Base-by-base conservation (phyloP, 2,329 filamentous ascomycete genomes). In the Graphium sp. region DNA sequence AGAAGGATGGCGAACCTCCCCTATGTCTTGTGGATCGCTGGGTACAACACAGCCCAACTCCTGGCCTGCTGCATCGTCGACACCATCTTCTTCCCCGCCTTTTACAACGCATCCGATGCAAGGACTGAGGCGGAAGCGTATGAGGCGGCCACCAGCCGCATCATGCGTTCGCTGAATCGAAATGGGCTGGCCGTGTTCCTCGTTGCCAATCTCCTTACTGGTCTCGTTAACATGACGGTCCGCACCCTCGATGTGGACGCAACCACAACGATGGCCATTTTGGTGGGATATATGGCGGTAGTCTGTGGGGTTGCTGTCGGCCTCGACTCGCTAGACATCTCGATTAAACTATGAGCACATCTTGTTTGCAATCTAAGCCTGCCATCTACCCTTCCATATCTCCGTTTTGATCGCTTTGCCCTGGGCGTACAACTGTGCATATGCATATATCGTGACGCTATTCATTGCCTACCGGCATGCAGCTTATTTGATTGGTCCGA, bases 21-120 rank as follows among this genome's bases (percentile, higher is more conserved):
- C 0, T 98, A 98, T 47, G 67, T 95, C 24, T 60, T 93, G 24
- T 95, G 87, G 84, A 77, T 92, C 6, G 66, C 74, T n/a, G 76
- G 82, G 3, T 94, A 89, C 60, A 98, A 95, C 56, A 75, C 70
- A 35, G 61, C 66, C n/a, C 83, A 93, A 47, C 59, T 98, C 7
- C 58, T 81, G 6, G 62, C 76, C 2, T 93, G 87, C 49, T 84
- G 74, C 42, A 47, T 74, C 10, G 64, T 89, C 15, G 87, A 98
- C 48, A 74, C 67, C 4, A 16, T 80, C 3, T 74, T 85, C 49
- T 92, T 93, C 49, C 80, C 82, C 1, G 57, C 62, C 2, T 65
- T 77, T 5, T 70, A 83, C 49, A 70, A 63, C 35, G 65, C 69
- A 2, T 51, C 52, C 1, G 59, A 63, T 31, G 44, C 48, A 9